phyloP scores from a whole-genome alignment of 106 monocot species.

The Cymbidium sinense region DNA sequence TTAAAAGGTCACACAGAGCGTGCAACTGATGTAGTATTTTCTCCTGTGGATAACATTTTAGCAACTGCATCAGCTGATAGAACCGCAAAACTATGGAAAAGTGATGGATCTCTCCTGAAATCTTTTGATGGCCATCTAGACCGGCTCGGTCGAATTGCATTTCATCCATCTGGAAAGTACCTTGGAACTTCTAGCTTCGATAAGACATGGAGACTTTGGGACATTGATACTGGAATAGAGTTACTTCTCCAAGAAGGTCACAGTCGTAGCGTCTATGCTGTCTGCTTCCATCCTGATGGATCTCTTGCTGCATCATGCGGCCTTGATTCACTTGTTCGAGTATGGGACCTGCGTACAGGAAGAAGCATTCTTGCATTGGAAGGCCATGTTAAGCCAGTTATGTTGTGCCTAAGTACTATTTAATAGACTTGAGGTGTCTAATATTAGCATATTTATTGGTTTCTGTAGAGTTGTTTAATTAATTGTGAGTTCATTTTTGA shows the following conservation, averaged over 20 bases:
- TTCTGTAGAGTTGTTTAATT: not conserved
- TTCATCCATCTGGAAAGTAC: slow-evolving; percentile 93
- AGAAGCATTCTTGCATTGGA: slow-evolving; percentile 82
- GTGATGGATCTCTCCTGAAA: slow-evolving; percentile 51
- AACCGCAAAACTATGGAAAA: slow-evolving; percentile 84
- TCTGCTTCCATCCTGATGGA: slow-evolving; percentile 91
- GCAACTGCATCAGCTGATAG: slow-evolving; percentile 89
- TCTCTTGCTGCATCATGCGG: slow-evolving; percentile 90
- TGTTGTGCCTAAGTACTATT: not conserved
- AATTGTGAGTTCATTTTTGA: not conserved
- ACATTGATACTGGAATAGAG: slow-evolving; percentile 67
- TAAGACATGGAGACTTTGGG: slow-evolving; percentile 98
- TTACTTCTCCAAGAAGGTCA: slow-evolving; percentile 93
- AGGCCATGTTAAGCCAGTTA: slow-evolving; percentile 92
- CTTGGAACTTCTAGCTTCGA: slow-evolving; percentile 94
- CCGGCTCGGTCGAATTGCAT: slow-evolving; percentile 78
- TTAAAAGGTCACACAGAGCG: slow-evolving; percentile 87
- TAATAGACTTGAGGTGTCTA: no score
- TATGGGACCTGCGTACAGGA: slow-evolving; percentile 93
- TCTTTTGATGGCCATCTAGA: slow-evolving; percentile 81
- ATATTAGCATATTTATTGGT: not conserved
- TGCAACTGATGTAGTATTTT: slow-evolving; percentile 85
- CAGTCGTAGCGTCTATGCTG: slow-evolving; percentile 74
- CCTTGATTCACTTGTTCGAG: slow-evolving; percentile 84
- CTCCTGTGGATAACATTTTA: slow-evolving; percentile 57